Evolutionary conservation across 2,329 filamentous ascomycete genomes (phyloP), one percentile per base, ranked within the genome.

Genomic region (Fusarium illudens): DNA sequence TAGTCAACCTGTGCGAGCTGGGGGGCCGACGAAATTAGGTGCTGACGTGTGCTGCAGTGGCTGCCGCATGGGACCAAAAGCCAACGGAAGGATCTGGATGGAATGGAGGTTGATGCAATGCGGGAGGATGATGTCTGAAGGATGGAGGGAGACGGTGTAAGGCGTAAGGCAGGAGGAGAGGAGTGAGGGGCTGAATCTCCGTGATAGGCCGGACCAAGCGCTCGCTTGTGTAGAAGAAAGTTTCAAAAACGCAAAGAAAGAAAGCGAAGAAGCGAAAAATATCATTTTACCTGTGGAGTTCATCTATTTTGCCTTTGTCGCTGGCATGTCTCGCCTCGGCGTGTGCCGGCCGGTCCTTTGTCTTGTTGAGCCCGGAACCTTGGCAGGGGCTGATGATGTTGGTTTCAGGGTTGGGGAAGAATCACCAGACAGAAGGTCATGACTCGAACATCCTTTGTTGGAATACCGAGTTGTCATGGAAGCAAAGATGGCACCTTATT

Each of bases 41-140:
- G 65, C 69, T 72, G 71, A 73, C 71, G 69, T 54, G 61, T 70
- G 58, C 64, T 29, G n/a, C 42, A 51, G 51, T 51, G 54, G 48
- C 51, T 39, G 60, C 48, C 42, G 25, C 55, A 25, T 29, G 27
- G 15, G 30, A 11, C 12, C 19, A 25, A 48, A 32, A 20, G n/a
- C 9, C n/a, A 22, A 33, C 20, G 34, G 54, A 37, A 39, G 33
- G 53, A 36, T 49, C 48, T 53, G 30, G 32, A 54, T 57, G 51
- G 51, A 51, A n/a, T n/a, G n/a, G n/a, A 58, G 56, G 22, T 33
- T 44, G 39, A 70, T 42, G 57, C 36, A 71, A 64, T 68, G 42
- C 15, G 48, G 48, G 48, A 50, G 62, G 53, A 48, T 44, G 39
- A 44, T 25, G 39, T 27, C 22, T 22, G 56, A 49, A 27, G 49